Evolutionary conservation across 139 green algal genomes (phyloP), one percentile per base, ranked within the genome.

Genomic region (Desmodesmus armatus): DNA sequence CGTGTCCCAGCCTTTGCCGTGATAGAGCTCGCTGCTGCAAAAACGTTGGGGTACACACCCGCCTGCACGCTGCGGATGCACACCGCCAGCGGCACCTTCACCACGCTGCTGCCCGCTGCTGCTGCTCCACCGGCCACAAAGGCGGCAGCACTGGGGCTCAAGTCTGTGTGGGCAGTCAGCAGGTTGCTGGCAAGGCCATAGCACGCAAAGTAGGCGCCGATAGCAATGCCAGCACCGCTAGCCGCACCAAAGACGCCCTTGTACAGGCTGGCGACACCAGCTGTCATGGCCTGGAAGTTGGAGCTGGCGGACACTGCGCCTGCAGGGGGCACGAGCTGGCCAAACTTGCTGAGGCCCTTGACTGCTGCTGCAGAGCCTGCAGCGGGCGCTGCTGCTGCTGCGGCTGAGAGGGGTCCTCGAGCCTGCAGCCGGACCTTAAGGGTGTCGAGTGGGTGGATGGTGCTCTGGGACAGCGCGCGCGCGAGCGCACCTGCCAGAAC

Each of bases 171-270:
- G 40, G 67, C 25, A n/a, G 83, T 87, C 21, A 98, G 87, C 15
- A 92, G 58, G 71, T 95, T 96, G 85, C 87, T 93, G 17, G 94
- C 94, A 11, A 91, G 87, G 66, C 92, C 92, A 82, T 98, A 98
- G 70, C 97, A 96, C 3, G 94, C 94, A 91, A 98, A 99, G 89
- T 99, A 99, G 11, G 97, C 91, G 60, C 97, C 97, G 72, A 99
- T 98, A 69, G 94, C 95, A 78, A 99, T 96, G 74, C 97, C 97
- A 9, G 97, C 97, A 5, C 96, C 96, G 49, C 86, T 94, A 41
- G 96, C 96, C 4, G 96, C 96, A 13, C 96, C 94, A 13, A 97
- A 78, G 4, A 98, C 96, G 35, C 96, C 96, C 69, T 89, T 90
- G 91, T 98, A 98, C 44, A 98, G 87, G 63, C 76, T 91, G 70